These are phyloP conservation scores for Talaromyces sp. DNA, from an alignment of 2,329 filamentous ascomycete species.

Conservation along the genomic window DNA sequence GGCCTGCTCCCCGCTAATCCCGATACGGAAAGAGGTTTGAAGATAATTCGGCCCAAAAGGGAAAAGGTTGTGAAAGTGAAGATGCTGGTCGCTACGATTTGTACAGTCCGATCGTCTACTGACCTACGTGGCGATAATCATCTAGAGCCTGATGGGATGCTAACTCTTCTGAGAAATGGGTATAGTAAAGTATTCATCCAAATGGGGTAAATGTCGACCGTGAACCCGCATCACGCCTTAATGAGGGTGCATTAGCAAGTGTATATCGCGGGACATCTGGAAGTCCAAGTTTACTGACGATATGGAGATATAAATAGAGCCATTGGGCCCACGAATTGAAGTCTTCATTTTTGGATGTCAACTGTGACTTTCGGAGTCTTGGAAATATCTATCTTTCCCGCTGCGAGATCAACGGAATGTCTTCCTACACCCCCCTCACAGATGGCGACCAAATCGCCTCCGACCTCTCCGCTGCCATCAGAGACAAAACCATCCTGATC, in stretches of 20 bases:
- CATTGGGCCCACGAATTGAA: neutral
- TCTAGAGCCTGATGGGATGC: neutral
- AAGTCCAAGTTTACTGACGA: neutral
- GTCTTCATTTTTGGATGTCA: neutral
- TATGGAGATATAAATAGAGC: neutral
- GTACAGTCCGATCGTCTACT: neutral
- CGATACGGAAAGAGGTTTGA: neutral
- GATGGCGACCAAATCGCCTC: constrained; percentile 24
- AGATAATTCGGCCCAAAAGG: constrained; percentile 8
- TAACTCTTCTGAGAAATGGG: neutral
- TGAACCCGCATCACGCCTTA: neutral
- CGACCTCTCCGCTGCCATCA: constrained; percentile 23
- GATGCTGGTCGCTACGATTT: neutral
- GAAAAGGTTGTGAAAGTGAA: neutral
- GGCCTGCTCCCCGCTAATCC: neutral
- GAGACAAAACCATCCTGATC: constrained; percentile 37
- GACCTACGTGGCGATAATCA: neutral
- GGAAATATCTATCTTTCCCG: neutral
- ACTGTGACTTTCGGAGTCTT: neutral
- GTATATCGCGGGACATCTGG: neutral
- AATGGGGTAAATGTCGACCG: neutral
- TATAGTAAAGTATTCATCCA: neutral
- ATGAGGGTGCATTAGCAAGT: neutral
- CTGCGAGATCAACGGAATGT: neutral
- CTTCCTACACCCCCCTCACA: constrained; percentile 9